Base-by-base conservation (phyloP, 2,329 filamentous ascomycete genomes). In the Cadophora sp. region DNA sequence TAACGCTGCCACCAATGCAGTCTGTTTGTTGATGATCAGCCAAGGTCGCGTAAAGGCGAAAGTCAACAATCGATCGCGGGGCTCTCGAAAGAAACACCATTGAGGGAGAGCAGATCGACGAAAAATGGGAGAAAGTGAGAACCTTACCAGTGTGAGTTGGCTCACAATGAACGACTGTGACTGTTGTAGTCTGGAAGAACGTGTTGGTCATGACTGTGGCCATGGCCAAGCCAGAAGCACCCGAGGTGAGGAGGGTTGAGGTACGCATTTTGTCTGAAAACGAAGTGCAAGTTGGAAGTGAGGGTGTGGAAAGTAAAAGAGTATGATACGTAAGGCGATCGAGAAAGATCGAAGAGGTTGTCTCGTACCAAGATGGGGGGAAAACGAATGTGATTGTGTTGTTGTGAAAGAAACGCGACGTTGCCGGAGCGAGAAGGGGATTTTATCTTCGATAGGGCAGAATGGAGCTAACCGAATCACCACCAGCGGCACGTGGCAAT, bases 221-320 rank as follows among this genome's bases (percentile, higher is more conserved):
- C n/a, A 48, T 27, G 59, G 56, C 66, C 22, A 66, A 16, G 59
- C 58, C 58, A 55, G 65, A 22, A 34, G 68, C 16, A 50, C 60
- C 64, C 46, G 58, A 56, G 37, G 68, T 62, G 50, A 67, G 59
- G 67, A 69, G 19, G 64, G 72, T 46, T 53, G 71, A 69, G 65
- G 65, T 26, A 65, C 69, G 71, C 71, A 73, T 73, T 48, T 56
- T 68, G 48, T 58, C 64, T 51, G 62, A 55, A n/a, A 26, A 56
- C 27, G 29, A 31, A 29, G 48, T 65, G 43, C 29, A 46, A 48
- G 37, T 29, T 50, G n/a, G 34, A 53, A 27, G 22, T 60, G 34
- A 51, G 56, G 9, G 55, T 61, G 14, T 43, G 26, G 43, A 37
- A 50, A 9, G 40, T 55, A 37, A n/a, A 34, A 29, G 40, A 66